Evolutionary conservation across 2,329 filamentous ascomycete species (phyloP).

Genomic region (Dactylella cylindrospora): DNA sequence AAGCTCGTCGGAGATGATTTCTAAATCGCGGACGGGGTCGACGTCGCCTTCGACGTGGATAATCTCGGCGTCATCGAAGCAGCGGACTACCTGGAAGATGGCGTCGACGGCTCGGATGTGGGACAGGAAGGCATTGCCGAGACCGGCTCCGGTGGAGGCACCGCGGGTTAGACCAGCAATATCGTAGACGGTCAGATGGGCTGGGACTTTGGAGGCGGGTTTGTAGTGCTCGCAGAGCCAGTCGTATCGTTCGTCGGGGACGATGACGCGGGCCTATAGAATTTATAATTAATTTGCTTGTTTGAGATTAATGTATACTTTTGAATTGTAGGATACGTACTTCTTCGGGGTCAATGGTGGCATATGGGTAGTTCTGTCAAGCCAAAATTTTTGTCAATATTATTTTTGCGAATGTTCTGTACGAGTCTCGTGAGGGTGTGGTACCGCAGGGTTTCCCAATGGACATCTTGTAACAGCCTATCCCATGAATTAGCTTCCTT

Average conservation of each 20-base stretch:
- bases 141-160: conserved; percentile 93
- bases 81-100: conserved; percentile 95
- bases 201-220: conserved; percentile 94
- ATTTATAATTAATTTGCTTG: background rate
- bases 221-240: conserved; percentile 93
- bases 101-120: conserved; percentile 98
- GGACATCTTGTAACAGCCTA: conserved; percentile 90
- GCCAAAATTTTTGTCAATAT: conserved; percentile 9
- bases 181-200: conserved; percentile 97
- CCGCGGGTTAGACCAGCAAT: conserved; percentile 95
- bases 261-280: conserved; percentile 76
- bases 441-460: conserved; percentile 92
- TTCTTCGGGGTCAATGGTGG: conserved; percentile 98
- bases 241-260: conserved; percentile 93
- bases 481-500: background rate
- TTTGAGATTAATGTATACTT: background rate
- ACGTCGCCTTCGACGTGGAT: conserved; percentile 99
- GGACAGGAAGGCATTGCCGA: conserved; percentile 96
- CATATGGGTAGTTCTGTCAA: conserved; percentile 89
- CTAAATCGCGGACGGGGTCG: conserved; percentile 87
- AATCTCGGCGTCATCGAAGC: conserved; percentile 98
- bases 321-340: conserved; percentile 7
- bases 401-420: conserved; percentile 49
- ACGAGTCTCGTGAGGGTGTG: conserved; percentile 53
- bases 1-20: conserved; percentile 95